Evolutionary conservation across 1,284 basidiomycete genomes (phyloP).

Genomic region (Porphyrellus sp.): DNA sequence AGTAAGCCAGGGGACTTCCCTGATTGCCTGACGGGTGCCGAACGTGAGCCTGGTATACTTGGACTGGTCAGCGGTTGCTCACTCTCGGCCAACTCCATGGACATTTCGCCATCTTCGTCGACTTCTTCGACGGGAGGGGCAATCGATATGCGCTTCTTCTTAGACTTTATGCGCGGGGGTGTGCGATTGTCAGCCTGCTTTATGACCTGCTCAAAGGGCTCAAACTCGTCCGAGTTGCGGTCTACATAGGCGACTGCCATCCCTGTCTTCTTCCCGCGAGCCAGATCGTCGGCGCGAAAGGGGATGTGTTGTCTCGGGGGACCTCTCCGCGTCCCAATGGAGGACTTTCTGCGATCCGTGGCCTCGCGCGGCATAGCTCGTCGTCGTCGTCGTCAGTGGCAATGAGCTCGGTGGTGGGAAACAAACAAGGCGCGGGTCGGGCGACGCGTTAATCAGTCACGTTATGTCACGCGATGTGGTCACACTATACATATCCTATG

Average conservation of each 20-base stretch:
- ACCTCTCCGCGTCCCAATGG: constrained; percentile 34
- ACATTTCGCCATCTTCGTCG: constrained; percentile 66
- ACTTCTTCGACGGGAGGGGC: constrained; percentile 37
- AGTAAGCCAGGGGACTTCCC: constrained; percentile 54
- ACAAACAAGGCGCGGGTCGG: constrained; percentile 26
- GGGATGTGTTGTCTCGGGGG: constrained; percentile 63
- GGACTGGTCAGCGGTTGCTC: constrained; percentile 24
- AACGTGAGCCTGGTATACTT: constrained; percentile 8
- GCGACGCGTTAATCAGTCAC: constrained; percentile 28
- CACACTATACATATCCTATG: constrained; percentile 6
- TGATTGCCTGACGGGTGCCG: constrained; percentile 16
- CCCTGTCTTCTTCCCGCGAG: constrained; percentile 75
- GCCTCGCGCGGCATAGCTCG: constrained; percentile 29
- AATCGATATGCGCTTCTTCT: constrained; percentile 44
- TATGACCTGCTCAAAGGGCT: constrained; percentile 76
- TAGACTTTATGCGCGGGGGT: constrained; percentile 50
- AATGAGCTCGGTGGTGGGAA: constrained; percentile 19
- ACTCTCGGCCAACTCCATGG: constrained; percentile 67
- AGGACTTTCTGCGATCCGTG: constrained; percentile 33
- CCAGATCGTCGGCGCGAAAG: constrained; percentile 68
- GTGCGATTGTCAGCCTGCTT: constrained; percentile 64
- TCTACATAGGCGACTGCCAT: constrained; percentile 64
- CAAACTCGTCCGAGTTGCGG: constrained; percentile 79
- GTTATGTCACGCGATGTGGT: constrained; percentile 29
- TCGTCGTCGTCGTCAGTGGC: constrained; percentile 33